A percentile compares a stretch with the other conserved stretches of the same genome.
phyloP scores from a whole-genome alignment of 495 filamentous ascomycete genomes.

The Trichoderma orchidacearum region DNA sequence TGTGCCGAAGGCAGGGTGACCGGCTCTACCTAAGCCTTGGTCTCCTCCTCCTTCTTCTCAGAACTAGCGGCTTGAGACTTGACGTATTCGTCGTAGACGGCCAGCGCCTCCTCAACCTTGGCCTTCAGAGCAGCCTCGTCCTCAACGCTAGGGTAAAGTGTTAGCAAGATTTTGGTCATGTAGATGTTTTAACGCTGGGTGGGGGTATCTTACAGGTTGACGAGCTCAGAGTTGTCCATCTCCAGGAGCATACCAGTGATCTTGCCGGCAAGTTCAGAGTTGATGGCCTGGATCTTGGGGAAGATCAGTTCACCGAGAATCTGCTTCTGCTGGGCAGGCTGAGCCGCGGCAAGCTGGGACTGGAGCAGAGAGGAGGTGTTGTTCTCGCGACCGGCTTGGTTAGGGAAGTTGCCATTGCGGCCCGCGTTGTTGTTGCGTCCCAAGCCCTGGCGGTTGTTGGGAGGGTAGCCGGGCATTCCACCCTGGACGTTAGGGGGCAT shows the following conservation, averaged over 20 bases:
- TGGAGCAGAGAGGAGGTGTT: conserved; percentile 23
- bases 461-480: conserved; percentile 52
- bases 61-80: conserved; percentile 54
- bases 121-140: conserved; percentile 78
- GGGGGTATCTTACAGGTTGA: conserved; percentile 72
- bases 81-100: conserved; percentile 95
- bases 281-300: conserved; percentile 88
- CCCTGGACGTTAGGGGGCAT: conserved; percentile 22
- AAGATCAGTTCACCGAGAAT: conserved; percentile 93
- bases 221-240: conserved; percentile 91
- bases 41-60: conserved; percentile 39
- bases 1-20: background rate
- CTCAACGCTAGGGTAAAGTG: conserved; percentile 47
- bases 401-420: conserved; percentile 22
- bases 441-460: conserved; percentile 24
- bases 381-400: conserved; percentile 27
- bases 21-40: conserved; percentile 39
- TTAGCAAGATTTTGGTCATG: conserved; percentile 15
- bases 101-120: conserved; percentile 95
- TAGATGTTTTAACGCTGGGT: no score
- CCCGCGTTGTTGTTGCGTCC: conserved; percentile 17
- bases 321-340: conserved; percentile 81
- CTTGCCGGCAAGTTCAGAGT: conserved; percentile 94
- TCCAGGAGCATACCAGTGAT: conserved; percentile 99
- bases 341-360: conserved; percentile 36